These are phyloP conservation scores for Medakamo hakoo DNA, from an alignment of 139 green algal species.

Conservation along the genomic window DNA sequence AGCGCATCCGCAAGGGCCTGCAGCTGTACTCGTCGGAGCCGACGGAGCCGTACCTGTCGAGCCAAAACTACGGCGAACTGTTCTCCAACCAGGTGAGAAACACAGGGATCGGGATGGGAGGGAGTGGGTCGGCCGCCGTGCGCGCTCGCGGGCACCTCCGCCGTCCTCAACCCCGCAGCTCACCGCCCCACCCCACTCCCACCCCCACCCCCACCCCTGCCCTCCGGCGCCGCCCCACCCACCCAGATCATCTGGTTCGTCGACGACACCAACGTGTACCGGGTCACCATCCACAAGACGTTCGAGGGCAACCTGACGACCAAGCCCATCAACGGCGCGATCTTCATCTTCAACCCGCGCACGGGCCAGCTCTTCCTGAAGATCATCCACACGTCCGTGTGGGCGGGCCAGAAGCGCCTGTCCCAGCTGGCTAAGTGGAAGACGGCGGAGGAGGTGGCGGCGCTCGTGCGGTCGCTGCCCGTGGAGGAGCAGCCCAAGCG, in stretches of 20 bases:
- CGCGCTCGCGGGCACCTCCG: too few species aligned
- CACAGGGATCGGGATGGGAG: too few species aligned
- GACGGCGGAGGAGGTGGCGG: constrained; percentile 96
- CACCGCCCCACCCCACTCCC: too few species aligned
- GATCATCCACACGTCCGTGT: constrained; percentile 98
- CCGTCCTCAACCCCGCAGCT: too few species aligned
- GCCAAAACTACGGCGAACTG: constrained; percentile 97
- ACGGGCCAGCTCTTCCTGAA: constrained; percentile 97
- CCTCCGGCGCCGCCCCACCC: too few species aligned
- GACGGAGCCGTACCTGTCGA: constrained; percentile 96
- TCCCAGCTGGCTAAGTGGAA: constrained; percentile 99
- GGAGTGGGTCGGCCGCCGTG: too few species aligned
- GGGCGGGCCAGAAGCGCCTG: constrained; percentile 98
- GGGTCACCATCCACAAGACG: constrained; percentile 99
- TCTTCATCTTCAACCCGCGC: constrained; percentile 99
- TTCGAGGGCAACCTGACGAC: constrained; percentile 93
- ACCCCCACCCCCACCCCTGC: not conserved
- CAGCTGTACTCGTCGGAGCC: constrained; percentile 97
- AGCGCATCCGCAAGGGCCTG: constrained; percentile 94
- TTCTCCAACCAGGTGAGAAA: constrained; percentile 74
- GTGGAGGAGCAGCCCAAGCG: constrained; percentile 99
- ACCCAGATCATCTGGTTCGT: constrained; percentile 95
- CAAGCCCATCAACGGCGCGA: constrained; percentile 61
- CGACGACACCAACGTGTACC: constrained; percentile 99
- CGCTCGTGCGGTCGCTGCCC: constrained; percentile 83